A percentile compares a stretch with the other conserved stretches of the same genome.
phyloP scores from a whole-genome alignment of 768 basidiomycete species.

The Leccinum rimulosum region DNA sequence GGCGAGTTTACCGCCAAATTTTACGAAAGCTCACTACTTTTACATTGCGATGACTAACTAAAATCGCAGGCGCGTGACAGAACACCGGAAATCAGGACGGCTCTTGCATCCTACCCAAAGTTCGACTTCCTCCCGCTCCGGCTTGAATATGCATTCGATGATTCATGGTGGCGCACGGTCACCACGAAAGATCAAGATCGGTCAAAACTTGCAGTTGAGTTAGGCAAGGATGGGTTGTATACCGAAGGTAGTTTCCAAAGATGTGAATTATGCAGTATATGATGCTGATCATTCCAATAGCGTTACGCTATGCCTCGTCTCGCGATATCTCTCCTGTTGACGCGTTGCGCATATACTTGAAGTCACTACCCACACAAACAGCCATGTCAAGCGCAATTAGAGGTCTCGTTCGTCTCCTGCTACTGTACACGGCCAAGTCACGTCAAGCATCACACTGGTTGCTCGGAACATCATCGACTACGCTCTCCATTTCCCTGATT shows the following conservation, averaged over 20 bases:
- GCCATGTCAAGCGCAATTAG: slow-evolving; percentile 59
- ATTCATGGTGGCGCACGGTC: slow-evolving; percentile 58
- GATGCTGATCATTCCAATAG: slow-evolving; percentile 17
- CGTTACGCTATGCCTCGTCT: slow-evolving; percentile 18
- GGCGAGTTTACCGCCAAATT: slow-evolving; percentile 82
- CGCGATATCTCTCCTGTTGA: slow-evolving; percentile 20
- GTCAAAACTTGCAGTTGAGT: slow-evolving; percentile 43
- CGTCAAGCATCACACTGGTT: slow-evolving; percentile 70
- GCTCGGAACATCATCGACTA: slow-evolving; percentile 77
- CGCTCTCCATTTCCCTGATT: slow-evolving; percentile 67
- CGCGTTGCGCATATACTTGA: slow-evolving; percentile 50
- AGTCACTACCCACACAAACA: slow-evolving; percentile 71
- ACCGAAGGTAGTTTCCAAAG: too few species aligned
- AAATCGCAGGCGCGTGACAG: slow-evolving; percentile 49
- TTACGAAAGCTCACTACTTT: slow-evolving; percentile 34
- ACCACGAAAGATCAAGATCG: slow-evolving; percentile 31
- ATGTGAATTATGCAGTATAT: not conserved
- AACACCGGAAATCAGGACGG: slow-evolving; percentile 47
- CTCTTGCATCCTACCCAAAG: slow-evolving; percentile 47
- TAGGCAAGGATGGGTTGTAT: too few species aligned
- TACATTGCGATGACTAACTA: slow-evolving; percentile 6
- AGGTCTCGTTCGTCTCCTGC: slow-evolving; percentile 61
- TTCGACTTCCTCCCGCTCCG: slow-evolving; percentile 62
- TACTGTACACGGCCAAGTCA: slow-evolving; percentile 62
- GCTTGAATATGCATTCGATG: slow-evolving; percentile 74